phyloP scores from a whole-genome alignment of 2,329 filamentous ascomycete genomes.

The Mycosphaerella sp. region DNA sequence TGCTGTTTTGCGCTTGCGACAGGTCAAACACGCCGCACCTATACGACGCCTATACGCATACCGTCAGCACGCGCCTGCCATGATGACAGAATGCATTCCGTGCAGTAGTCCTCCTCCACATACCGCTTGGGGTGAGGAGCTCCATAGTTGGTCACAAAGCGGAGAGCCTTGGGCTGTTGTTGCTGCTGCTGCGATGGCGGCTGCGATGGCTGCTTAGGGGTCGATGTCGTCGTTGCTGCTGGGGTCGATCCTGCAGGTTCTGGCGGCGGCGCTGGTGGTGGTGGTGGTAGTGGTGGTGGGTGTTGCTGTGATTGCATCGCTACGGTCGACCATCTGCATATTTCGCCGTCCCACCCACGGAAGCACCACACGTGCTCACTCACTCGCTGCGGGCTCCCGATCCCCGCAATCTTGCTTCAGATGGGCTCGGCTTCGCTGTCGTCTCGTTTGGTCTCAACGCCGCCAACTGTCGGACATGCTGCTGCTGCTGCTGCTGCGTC shows the following conservation, averaged over 20 bases:
- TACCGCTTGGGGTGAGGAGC: conserved; percentile 66
- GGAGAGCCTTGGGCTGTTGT: conserved; percentile 33
- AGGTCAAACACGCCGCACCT: conserved; percentile 59
- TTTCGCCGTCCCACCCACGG: conserved; percentile 11
- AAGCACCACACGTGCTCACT: conserved; percentile 4
- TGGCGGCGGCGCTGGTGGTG: conserved; percentile 4
- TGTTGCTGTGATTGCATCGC: conserved; percentile 3
- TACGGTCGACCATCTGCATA: conserved; percentile 18
- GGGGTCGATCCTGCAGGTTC: conserved; percentile 7
- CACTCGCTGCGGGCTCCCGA: neutral
- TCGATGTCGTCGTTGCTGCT: neutral
- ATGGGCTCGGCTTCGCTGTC: neutral
- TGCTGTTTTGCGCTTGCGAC: conserved; percentile 46
- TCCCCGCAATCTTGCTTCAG: conserved; percentile 6
- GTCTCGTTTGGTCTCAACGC: neutral
- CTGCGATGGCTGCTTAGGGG: neutral
- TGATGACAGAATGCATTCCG: neutral
- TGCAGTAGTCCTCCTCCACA: neutral
- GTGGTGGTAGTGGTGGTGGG: conserved; percentile 7
- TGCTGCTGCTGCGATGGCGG: conserved; percentile 10
- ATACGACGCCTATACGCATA: conserved; percentile 55
- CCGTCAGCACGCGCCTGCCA: neutral
- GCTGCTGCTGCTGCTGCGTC: neutral
- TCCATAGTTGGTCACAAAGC: conserved; percentile 77
- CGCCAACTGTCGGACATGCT: neutral